These are phyloP conservation scores for Candida takata DNA, from an alignment of 805 yeast species.

Conservation along the genomic window DNA sequence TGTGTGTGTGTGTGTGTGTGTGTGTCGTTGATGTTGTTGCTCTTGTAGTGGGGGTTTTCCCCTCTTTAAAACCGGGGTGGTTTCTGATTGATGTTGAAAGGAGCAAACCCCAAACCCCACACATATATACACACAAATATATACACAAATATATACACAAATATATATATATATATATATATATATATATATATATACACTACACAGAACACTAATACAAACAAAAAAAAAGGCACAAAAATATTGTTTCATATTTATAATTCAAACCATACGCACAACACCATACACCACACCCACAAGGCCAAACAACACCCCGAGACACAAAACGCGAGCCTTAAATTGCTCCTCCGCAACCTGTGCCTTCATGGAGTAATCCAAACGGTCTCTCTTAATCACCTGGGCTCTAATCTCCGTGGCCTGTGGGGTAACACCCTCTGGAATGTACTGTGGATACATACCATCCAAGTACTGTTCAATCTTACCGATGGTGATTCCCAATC, in stretches of 20 bases:
- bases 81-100: no score
- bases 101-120: no score
- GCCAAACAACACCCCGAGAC: neutral
- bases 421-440: constrained; percentile 48
- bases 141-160: no score
- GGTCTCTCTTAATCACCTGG: constrained; percentile 37
- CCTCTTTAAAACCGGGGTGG: no score
- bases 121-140: no score
- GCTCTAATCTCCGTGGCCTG: constrained; percentile 29
- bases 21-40: neutral
- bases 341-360: constrained; percentile 20
- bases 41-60: no score
- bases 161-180: no score
- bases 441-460: constrained; percentile 53
- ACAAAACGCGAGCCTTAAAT: constrained; percentile 16
- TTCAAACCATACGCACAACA: constrained; percentile 24
- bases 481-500: constrained; percentile 79
- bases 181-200: no score
- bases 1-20: neutral
- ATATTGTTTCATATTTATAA: neutral
- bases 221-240: neutral
- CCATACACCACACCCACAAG: constrained; percentile 20
- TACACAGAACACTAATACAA: no score
- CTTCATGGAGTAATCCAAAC: constrained; percentile 31
- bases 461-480: constrained; percentile 87